Percentiles rank a stretch among this genome's conserved stretches.
phyloP scores from a whole-genome alignment of 805 yeast species.

The Torulaspora franciscae region DNA sequence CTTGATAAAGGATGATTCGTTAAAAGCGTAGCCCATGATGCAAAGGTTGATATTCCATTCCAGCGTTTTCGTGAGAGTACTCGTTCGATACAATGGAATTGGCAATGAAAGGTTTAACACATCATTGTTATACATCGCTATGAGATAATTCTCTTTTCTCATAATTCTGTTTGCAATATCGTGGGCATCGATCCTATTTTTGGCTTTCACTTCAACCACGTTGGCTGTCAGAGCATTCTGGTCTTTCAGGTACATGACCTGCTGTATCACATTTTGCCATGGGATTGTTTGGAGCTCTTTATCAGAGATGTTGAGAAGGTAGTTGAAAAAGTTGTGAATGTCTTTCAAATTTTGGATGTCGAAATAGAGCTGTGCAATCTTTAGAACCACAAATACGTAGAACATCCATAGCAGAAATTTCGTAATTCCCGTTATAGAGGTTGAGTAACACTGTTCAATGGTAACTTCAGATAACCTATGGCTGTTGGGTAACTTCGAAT shows the following conservation, averaged over 20 bases:
- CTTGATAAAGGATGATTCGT: slow-evolving; percentile 75
- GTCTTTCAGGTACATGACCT: slow-evolving; percentile 68
- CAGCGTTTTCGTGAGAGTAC: slow-evolving; percentile 69
- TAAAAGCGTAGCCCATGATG: slow-evolving; percentile 79
- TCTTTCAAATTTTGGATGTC: slow-evolving; percentile 68
- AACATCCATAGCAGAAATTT: slow-evolving; percentile 64
- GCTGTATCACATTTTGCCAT: slow-evolving; percentile 82
- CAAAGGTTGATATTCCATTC: slow-evolving; percentile 95
- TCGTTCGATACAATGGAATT: slow-evolving; percentile 41
- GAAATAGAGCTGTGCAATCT: slow-evolving; percentile 51
- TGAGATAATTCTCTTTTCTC: slow-evolving; percentile 91
- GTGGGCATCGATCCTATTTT: slow-evolving; percentile 80
- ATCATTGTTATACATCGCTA: slow-evolving; percentile 79
- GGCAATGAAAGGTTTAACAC: slow-evolving; percentile 63
- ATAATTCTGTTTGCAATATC: slow-evolving; percentile 92
- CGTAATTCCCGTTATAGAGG: slow-evolving; percentile 45
- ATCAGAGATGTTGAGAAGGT: slow-evolving; percentile 66
- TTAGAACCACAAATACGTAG: slow-evolving; percentile 46
- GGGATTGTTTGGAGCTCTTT: slow-evolving; percentile 87
- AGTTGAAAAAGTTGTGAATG: slow-evolving; percentile 67
- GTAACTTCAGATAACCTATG: slow-evolving; percentile 36
- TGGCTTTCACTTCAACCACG: slow-evolving; percentile 57
- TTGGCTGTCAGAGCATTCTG: slow-evolving; percentile 61
- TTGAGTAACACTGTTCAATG: slow-evolving; percentile 37
- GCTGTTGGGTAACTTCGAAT: slow-evolving; percentile 39